Conservation (phyloP, 257 asterid species). For the Apocynum venetum region DNA sequence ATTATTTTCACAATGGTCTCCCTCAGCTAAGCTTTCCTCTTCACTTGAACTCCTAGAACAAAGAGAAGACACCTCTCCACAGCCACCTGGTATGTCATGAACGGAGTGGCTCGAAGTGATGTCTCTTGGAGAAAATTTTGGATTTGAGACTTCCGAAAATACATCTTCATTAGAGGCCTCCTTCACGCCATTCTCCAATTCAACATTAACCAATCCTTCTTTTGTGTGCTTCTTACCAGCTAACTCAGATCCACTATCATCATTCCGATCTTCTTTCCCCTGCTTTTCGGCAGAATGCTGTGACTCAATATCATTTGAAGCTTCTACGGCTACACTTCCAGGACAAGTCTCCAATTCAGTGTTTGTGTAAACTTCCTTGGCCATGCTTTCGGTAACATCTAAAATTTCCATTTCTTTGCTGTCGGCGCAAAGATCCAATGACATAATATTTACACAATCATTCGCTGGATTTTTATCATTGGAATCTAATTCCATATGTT, state of each 20-base stretch:
- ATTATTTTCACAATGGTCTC: slow-evolving; percentile 41
- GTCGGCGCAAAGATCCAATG: slow-evolving; percentile 21
- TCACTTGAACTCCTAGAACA: slow-evolving; percentile 45
- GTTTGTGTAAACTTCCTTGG: slow-evolving; percentile 7
- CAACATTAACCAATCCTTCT: slow-evolving; percentile 26
- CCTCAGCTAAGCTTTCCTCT: slow-evolving; percentile 52
- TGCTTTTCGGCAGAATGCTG: slow-evolving; percentile 26
- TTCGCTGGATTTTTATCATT: slow-evolving; percentile 21
- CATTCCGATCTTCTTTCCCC: slow-evolving; percentile 13
- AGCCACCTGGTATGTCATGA: slow-evolving; percentile 49
- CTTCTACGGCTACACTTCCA: slow-evolving; percentile 15
- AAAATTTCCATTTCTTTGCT: slow-evolving; percentile 16
- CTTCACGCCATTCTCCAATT: slow-evolving; percentile 43
- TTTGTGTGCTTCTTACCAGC: slow-evolving; percentile 22
- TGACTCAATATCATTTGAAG: slow-evolving; percentile 16
- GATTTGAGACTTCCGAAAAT: slow-evolving; percentile 80
- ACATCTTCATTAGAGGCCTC: slow-evolving; percentile 82
- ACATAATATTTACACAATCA: slow-evolving; percentile 7
- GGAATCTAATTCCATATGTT: slow-evolving; percentile 19
- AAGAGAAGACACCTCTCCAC: slow-evolving; percentile 71
- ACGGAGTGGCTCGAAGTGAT: slow-evolving; percentile 52
- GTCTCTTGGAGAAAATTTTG: slow-evolving; percentile 65
- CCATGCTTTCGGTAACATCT: slow-evolving; percentile 20
- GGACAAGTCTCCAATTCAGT: slow-evolving; percentile 23
- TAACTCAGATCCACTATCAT: slow-evolving; percentile 24